Conservation (phyloP, 768 basidiomycete species). For the Candolleomyces aberdarensis region DNA sequence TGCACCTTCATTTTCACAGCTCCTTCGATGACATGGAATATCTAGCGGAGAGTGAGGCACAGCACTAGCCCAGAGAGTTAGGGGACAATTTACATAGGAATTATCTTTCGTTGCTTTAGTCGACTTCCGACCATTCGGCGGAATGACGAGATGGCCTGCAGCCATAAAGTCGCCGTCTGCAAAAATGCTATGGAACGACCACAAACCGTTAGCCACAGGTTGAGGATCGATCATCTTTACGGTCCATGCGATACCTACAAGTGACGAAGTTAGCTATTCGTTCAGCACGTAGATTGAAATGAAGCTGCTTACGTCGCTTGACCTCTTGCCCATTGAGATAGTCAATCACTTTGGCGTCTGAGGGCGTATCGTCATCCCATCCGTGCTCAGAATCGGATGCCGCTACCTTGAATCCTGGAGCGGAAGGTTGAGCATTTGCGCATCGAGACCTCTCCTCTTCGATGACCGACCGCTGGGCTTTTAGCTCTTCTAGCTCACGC, state of each 20-base stretch:
- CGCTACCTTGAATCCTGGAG: conserved; percentile 1
- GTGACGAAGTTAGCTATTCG: not conserved
- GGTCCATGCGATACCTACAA: conserved; percentile 79
- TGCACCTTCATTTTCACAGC: conserved; percentile 86
- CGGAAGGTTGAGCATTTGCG: conserved; percentile 36
- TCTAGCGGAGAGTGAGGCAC: conserved; percentile 20
- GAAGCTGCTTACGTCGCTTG: conserved; percentile 56
- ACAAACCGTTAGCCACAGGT: conserved; percentile 58
- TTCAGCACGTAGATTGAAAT: conserved; percentile 15
- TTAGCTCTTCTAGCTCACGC: no score
- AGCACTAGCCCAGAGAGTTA: not conserved
- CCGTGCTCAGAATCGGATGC: conserved; percentile 60
- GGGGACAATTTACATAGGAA: conserved; percentile 38
- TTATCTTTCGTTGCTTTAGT: conserved; percentile 91
- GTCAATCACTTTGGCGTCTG: conserved; percentile 64
- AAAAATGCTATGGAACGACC: conserved; percentile 90
- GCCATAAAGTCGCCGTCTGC: conserved; percentile 90
- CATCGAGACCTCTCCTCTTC: no score
- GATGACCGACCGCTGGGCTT: no score
- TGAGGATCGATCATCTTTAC: conserved; percentile 62
- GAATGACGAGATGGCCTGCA: conserved; percentile 82
- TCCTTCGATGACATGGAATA: conserved; percentile 77
- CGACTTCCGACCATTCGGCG: conserved; percentile 76
- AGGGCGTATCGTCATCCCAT: conserved; percentile 80
- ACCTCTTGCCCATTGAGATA: conserved; percentile 61